A percentile compares a stretch with the other conserved stretches of the same genome.
These are phyloP conservation scores for Nemania serpens DNA, from an alignment of 2,329 filamentous ascomycete genomes.

Conservation along the genomic window DNA sequence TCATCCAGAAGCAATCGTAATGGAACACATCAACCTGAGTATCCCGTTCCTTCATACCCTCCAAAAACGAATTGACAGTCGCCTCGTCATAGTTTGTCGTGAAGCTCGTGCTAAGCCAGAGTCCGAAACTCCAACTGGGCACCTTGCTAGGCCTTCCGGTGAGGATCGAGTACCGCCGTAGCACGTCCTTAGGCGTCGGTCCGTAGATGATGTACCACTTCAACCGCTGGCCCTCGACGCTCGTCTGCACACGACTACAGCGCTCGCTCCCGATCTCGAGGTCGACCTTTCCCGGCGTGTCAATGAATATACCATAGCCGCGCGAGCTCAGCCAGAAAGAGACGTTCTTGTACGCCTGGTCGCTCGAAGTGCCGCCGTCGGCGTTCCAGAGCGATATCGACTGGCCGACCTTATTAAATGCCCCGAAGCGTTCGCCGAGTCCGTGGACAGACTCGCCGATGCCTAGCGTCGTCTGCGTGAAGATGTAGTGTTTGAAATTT, in stretches of 20 bases:
- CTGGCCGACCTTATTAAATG: conserved; percentile 78
- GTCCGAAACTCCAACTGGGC: conserved; percentile 75
- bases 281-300: conserved; percentile 70
- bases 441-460: conserved; percentile 73
- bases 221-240: conserved; percentile 69
- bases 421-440: conserved; percentile 75
- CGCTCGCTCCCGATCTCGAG: conserved; percentile 76
- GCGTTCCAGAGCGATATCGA: conserved; percentile 67
- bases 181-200: conserved; percentile 71
- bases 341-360: conserved; percentile 75
- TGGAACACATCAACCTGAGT: conserved; percentile 75
- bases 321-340: conserved; percentile 71
- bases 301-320: conserved; percentile 80
- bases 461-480: conserved; percentile 58
- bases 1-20: conserved; percentile 80
- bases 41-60: conserved; percentile 68
- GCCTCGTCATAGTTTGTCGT: conserved; percentile 73
- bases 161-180: conserved; percentile 68
- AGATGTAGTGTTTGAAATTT: conserved; percentile 59
- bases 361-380: conserved; percentile 68
- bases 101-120: conserved; percentile 79
- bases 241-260: conserved; percentile 71
- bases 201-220: conserved; percentile 79
- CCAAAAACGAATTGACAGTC: conserved; percentile 69
- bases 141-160: conserved; percentile 69